Evolutionary conservation across 2,329 filamentous ascomycete genomes (phyloP).

Genomic region (Cladosporium cucumerinum): DNA sequence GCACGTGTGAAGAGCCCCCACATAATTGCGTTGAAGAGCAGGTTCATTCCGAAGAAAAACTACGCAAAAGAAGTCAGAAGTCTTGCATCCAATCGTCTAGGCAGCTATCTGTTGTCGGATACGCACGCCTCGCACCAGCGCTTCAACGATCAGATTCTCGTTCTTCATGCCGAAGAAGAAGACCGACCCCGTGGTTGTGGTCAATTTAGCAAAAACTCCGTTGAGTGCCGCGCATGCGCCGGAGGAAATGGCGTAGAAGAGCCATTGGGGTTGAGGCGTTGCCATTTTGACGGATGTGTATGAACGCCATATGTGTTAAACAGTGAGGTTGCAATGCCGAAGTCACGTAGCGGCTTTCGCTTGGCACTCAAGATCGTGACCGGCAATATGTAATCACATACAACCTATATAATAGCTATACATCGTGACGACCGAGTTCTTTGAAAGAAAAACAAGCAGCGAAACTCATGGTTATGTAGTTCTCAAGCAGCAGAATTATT

Average conservation of each 20-base stretch:
- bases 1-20: constrained; percentile 80
- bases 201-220: constrained; percentile 80
- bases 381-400: not conserved
- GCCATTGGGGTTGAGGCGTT: constrained; percentile 38
- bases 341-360: not conserved
- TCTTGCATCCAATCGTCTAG: not conserved
- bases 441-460: not conserved
- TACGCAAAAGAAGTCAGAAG: constrained; percentile 32
- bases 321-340: not conserved
- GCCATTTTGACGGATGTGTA: not conserved
- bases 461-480: not conserved
- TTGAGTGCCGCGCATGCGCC: constrained; percentile 78
- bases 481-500: not conserved
- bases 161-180: constrained; percentile 45
- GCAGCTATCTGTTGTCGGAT: not conserved
- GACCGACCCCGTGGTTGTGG: constrained; percentile 60
- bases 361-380: not conserved
- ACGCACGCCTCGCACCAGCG: constrained; percentile 51
- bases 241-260: constrained; percentile 68
- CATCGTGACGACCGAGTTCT: not conserved
- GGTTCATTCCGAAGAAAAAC: constrained; percentile 72
- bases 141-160: constrained; percentile 49
- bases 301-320: too few relatives aligned
- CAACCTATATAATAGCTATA: not conserved
- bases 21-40: constrained; percentile 76